These are phyloP conservation scores for Tetradesmus lagerheimii DNA, from an alignment of 139 green algal species.

Conservation along the genomic window DNA sequence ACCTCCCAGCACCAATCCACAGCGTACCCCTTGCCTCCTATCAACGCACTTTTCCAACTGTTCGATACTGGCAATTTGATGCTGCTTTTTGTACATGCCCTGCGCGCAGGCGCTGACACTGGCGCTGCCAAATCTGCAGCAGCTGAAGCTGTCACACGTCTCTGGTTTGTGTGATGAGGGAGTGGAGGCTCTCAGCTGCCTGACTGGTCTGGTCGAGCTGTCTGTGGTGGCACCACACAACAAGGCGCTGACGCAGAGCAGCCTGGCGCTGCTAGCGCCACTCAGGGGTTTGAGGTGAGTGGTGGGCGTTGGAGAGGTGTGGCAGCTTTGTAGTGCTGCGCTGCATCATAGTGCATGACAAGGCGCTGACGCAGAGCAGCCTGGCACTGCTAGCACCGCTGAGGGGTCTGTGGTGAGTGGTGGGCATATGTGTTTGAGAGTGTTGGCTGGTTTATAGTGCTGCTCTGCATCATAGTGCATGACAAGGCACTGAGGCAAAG, in stretches of 20 bases:
- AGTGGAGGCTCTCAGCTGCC: background rate
- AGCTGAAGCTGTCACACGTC: constrained; percentile 29
- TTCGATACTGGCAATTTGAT: background rate
- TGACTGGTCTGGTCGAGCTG: constrained; percentile 37
- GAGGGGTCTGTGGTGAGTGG: constrained; percentile 23
- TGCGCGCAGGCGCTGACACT: background rate
- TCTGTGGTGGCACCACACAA: constrained; percentile 36
- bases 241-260: constrained; percentile 34
- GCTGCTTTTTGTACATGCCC: background rate
- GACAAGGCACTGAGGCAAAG: constrained; percentile 3
- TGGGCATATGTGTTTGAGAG: too few relatives aligned
- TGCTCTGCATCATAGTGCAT: too few relatives aligned
- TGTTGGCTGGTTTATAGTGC: background rate
- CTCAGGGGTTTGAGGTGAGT: constrained; percentile 26
- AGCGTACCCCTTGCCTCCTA: too few relatives aligned
- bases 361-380: constrained; percentile 27
- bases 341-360: too few relatives aligned
- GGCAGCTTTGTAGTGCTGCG: background rate
- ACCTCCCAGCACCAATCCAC: too few relatives aligned
- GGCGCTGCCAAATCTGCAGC: background rate
- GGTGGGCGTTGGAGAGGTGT: background rate
- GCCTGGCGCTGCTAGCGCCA: constrained; percentile 6
- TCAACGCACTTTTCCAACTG: too few relatives aligned
- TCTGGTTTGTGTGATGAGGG: constrained; percentile 40
- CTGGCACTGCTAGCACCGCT: constrained; percentile 2